phyloP scores from a whole-genome alignment of 2,329 filamentous ascomycete species.

The Talaromyces rugulosus region DNA sequence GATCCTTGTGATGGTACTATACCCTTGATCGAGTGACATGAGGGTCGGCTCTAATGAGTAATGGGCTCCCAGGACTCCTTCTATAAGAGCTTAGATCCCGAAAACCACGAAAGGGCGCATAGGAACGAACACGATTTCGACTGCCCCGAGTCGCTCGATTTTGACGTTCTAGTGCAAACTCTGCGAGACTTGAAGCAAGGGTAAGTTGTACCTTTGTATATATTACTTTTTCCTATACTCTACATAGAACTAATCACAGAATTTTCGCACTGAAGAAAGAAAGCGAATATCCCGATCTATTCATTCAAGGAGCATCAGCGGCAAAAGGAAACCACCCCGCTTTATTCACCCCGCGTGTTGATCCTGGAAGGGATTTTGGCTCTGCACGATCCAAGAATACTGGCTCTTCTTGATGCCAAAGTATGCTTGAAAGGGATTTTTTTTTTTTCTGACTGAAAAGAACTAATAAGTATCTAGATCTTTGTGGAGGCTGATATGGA shows the following conservation, averaged over 20 bases:
- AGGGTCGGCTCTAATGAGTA: not conserved
- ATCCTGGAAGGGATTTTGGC: slow-evolving; percentile 96
- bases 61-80: slow-evolving; percentile 72
- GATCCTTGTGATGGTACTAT: slow-evolving; percentile 84
- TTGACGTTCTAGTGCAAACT: slow-evolving; percentile 77
- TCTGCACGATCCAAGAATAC: slow-evolving; percentile 78
- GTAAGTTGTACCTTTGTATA: slow-evolving; percentile 49
- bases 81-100: slow-evolving; percentile 81
- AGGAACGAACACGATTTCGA: slow-evolving; percentile 95
- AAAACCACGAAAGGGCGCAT: slow-evolving; percentile 77
- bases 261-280: slow-evolving; percentile 25
- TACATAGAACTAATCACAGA: slow-evolving; percentile 14
- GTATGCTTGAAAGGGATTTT: slow-evolving; percentile 11
- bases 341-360: slow-evolving; percentile 94
- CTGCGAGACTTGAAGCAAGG: slow-evolving; percentile 84
- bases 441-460: not conserved
- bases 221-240: not conserved
- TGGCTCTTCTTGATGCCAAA: slow-evolving; percentile 86
- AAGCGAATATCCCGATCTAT: slow-evolving; percentile 85
- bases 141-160: slow-evolving; percentile 89
- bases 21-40: not conserved
- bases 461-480: slow-evolving; percentile 52
- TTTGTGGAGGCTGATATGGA: slow-evolving; percentile 96
- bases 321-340: slow-evolving; percentile 71
- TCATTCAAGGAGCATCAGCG: slow-evolving; percentile 91